These are phyloP conservation scores for Sphaerulina populicola DNA, from an alignment of 2,329 filamentous ascomycete species.

Conservation along the genomic window DNA sequence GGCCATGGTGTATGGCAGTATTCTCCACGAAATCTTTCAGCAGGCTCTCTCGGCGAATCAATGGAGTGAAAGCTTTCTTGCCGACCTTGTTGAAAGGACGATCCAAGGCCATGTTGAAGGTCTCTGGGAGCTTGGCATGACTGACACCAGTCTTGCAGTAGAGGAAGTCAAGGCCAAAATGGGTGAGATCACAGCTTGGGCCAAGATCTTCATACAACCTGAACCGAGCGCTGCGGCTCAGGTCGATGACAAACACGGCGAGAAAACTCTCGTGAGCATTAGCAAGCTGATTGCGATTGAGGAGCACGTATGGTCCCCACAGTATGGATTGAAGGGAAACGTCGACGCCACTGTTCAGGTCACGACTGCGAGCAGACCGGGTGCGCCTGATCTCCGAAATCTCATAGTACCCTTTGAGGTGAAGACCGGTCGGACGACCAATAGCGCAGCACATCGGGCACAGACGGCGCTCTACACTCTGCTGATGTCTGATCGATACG, in stretches of 20 bases:
- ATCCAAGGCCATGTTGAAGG: slow-evolving; percentile 77
- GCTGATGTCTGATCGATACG: slow-evolving; percentile 85
- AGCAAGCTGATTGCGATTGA: slow-evolving; percentile 93
- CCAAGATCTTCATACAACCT: slow-evolving; percentile 65
- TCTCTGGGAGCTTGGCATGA: slow-evolving; percentile 74
- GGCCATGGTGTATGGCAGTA: slow-evolving; percentile 81
- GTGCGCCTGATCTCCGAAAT: slow-evolving; percentile 40
- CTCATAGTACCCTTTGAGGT: slow-evolving; percentile 89
- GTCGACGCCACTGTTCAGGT: slow-evolving; percentile 95
- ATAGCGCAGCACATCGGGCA: slow-evolving; percentile 73
- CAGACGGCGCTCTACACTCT: slow-evolving; percentile 94
- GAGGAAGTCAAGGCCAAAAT: slow-evolving; percentile 79
- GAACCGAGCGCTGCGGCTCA: slow-evolving; percentile 63
- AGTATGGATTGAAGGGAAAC: slow-evolving; percentile 94
- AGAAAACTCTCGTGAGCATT: slow-evolving; percentile 71
- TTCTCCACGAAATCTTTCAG: slow-evolving; percentile 93
- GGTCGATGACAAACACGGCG: slow-evolving; percentile 69
- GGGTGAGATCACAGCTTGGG: slow-evolving; percentile 74
- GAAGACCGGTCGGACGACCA: slow-evolving; percentile 78
- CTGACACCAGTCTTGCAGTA: slow-evolving; percentile 58
- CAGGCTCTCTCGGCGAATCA: slow-evolving; percentile 73
- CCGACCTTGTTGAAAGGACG: slow-evolving; percentile 56
- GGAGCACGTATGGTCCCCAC: slow-evolving; percentile 96
- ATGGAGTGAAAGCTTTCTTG: slow-evolving; percentile 66
- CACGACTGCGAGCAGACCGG: slow-evolving; percentile 62